A percentile compares a stretch with the other conserved stretches of the same genome.
phyloP scores from a whole-genome alignment of 2,329 filamentous ascomycete species.

The Fusarium stilboides region DNA sequence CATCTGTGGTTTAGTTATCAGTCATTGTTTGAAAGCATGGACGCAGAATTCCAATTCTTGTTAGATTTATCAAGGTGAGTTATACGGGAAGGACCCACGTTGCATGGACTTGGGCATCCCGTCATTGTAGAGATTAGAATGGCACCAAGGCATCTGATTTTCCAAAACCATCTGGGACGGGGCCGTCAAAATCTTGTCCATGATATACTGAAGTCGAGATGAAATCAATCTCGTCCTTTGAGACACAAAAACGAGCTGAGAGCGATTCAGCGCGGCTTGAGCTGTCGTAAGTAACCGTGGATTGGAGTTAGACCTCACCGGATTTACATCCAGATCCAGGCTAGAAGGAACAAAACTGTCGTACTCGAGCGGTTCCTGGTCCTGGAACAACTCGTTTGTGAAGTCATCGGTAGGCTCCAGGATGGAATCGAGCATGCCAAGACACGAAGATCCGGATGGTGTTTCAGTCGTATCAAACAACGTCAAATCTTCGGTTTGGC shows the following conservation, averaged over 20 bases:
- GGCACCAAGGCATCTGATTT: slow-evolving; percentile 10
- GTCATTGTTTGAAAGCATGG: background rate
- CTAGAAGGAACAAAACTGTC: background rate
- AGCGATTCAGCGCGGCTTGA: background rate
- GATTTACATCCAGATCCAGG: background rate
- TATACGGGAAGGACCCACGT: background rate
- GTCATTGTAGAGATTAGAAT: background rate
- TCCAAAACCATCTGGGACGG: background rate
- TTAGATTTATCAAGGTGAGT: rapidly evolving
- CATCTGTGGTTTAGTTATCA: background rate
- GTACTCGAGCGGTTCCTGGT: background rate
- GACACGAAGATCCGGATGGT: rapidly evolving
- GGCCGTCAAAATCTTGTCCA: background rate
- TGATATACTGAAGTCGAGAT: background rate
- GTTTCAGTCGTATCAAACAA: rapidly evolving
- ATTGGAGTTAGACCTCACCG: rapidly evolving
- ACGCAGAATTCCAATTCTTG: background rate
- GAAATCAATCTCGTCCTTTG: background rate
- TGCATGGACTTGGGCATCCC: slow-evolving; percentile 5
- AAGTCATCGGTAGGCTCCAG: background rate
- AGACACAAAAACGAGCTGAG: background rate
- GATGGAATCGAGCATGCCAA: background rate
- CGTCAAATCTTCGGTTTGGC: rapidly evolving
- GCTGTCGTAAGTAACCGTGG: background rate
- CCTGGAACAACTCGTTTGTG: background rate